A percentile compares a stretch with the other conserved stretches of the same genome.
phyloP scores from a whole-genome alignment of 192 early-diverging fungal species.

The Gonapodya sp. region DNA sequence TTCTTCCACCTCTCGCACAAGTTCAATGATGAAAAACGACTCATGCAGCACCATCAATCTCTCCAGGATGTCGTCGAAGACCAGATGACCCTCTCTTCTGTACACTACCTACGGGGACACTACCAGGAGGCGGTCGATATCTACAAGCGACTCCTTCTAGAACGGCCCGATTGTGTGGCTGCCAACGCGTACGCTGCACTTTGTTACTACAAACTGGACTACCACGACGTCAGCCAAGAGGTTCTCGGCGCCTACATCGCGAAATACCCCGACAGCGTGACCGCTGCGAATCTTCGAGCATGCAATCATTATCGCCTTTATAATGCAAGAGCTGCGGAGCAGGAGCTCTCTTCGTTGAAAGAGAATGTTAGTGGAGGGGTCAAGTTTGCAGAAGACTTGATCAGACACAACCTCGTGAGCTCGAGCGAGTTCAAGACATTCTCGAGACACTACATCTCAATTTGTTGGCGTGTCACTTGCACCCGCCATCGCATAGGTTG shows the following conservation, averaged over 20 bases:
- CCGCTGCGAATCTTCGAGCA: slow-evolving; percentile 48
- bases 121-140: slow-evolving; percentile 60
- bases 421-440: background rate
- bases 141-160: slow-evolving; percentile 50
- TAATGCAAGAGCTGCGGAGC: slow-evolving; percentile 52
- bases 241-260: slow-evolving; percentile 47
- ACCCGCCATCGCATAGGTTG: slow-evolving; percentile 32
- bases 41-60: slow-evolving; percentile 52
- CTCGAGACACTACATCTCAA: too few species aligned
- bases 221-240: slow-evolving; percentile 56
- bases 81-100: slow-evolving; percentile 46
- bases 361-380: slow-evolving; percentile 27
- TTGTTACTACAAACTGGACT: slow-evolving; percentile 60
- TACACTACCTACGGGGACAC: slow-evolving; percentile 51
- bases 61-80: slow-evolving; percentile 55
- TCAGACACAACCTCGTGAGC: slow-evolving; percentile 35
- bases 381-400: slow-evolving; percentile 46
- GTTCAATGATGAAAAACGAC: slow-evolving; percentile 54
- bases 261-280: slow-evolving; percentile 44
- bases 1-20: slow-evolving; percentile 53
- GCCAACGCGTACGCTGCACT: slow-evolving; percentile 54
- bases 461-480: slow-evolving; percentile 9
- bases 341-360: slow-evolving; percentile 40
- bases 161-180: slow-evolving; percentile 40
- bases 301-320: slow-evolving; percentile 55